Evolutionary conservation across 164 flowering plant genomes (phyloP), one percentile per base, ranked within the genome.

Genomic region (Vitis rupestris): DNA sequence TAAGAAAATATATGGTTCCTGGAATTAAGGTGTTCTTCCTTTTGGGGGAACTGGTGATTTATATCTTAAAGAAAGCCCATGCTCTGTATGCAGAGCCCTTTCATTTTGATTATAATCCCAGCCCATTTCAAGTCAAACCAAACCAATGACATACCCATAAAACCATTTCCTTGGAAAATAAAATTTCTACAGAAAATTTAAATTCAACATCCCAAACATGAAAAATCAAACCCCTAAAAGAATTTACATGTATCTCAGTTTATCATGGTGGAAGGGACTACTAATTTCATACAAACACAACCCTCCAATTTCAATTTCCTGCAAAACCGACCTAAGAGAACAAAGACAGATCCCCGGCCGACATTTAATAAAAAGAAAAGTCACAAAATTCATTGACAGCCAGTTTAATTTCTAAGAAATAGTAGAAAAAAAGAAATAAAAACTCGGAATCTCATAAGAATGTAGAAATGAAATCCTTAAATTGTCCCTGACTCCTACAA

Each of bases 281-380:
- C 9, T 12, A 55, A 44, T 19, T 12, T 10, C 49, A 10, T 2
- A 60, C 10, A 13, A 23, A 52, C 16, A 12, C 7, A 57, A 23
- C 15, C 2, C 50, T 50, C 59, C 14, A 11, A 65, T 31, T 54
- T 53, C 11, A 50, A 58, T 50, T 71, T 59, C 13, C 44, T 27
- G 50, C 9, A 16, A 68, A 48, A 61, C 17, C 61, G 50, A 72
- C 8, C 53, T 49, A 50, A 65, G 15, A 30, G 51, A 59, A 57
- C 16, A 49, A 16, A 50, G 30, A 16, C 68, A 44, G 68, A 57
- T 65, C 59, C 44, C 16, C 7, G 44, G 7, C 44, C 44, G 44
- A 37, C 44, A 37, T 37, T 37, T 37, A 37, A 37, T 3, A 37
- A 37, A 37, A 23, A 23, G 27, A 37, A 37, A 37, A 37, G 0